Percentiles rank a stretch among this genome's conserved stretches.
Evolutionary conservation across 164 flowering plant genomes (phyloP).

Genomic region (Nelumbo lutea): DNA sequence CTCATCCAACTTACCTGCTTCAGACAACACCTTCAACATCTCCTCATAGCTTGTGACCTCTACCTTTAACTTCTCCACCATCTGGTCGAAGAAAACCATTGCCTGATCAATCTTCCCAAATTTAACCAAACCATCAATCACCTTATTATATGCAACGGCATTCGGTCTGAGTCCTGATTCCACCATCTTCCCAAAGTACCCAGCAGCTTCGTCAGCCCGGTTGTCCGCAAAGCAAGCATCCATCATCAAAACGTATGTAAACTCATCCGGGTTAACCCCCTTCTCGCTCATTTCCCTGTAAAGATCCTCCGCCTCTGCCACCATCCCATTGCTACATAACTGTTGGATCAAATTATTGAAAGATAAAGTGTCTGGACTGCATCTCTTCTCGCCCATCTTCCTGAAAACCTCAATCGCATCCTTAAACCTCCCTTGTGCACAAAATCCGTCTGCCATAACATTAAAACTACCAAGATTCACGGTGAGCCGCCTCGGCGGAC

Average conservation of each 20-base stretch:
- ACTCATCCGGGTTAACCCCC: slow-evolving; percentile 74
- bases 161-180: slow-evolving; percentile 71
- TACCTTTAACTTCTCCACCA: slow-evolving; percentile 79
- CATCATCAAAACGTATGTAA: slow-evolving; percentile 60
- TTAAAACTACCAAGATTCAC: slow-evolving; percentile 87
- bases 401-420: slow-evolving; percentile 73
- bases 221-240: slow-evolving; percentile 66
- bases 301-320: slow-evolving; percentile 69
- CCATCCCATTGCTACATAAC: slow-evolving; percentile 58
- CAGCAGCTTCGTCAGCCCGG: slow-evolving; percentile 67
- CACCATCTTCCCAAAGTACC: slow-evolving; percentile 70
- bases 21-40: slow-evolving; percentile 62
- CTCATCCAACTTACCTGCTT: slow-evolving; percentile 59
- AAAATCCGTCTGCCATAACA: slow-evolving; percentile 77
- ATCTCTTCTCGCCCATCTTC: slow-evolving; percentile 70
- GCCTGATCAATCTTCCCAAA: slow-evolving; percentile 76
- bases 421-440: slow-evolving; percentile 48
- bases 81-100: slow-evolving; percentile 62
- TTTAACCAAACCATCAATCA: slow-evolving; percentile 58
- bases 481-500: slow-evolving; percentile 49
- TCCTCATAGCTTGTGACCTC: slow-evolving; percentile 53
- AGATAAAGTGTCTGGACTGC: slow-evolving; percentile 67
- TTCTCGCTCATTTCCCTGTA: slow-evolving; percentile 60
- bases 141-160: slow-evolving; percentile 55
- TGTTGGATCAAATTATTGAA: slow-evolving; percentile 81